These are phyloP conservation scores for Dictyostelium citrinum DNA, from an alignment of 78 protist genomes.

Conservation along the genomic window DNA sequence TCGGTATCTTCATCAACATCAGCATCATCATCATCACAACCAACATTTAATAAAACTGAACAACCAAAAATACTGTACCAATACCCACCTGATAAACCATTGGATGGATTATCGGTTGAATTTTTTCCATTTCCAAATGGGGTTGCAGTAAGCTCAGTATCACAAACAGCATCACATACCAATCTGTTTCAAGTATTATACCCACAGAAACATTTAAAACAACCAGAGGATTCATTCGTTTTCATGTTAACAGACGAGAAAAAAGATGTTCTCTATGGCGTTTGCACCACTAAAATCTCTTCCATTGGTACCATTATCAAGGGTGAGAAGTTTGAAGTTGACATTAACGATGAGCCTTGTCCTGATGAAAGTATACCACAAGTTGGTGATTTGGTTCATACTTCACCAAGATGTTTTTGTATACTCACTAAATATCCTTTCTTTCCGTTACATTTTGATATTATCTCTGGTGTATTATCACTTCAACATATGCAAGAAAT, in stretches of 20 bases:
- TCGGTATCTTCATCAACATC: background rate
- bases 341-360: constrained; percentile 18
- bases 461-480: constrained; percentile 16
- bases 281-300: constrained; percentile 34
- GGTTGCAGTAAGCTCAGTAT: constrained; percentile 5
- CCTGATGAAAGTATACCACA: background rate
- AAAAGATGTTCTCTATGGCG: constrained; percentile 58
- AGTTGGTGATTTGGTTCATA: background rate
- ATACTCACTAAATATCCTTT: constrained; percentile 51
- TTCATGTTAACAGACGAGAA: constrained; percentile 69
- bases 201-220: constrained; percentile 46
- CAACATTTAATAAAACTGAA: background rate
- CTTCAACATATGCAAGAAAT: constrained; percentile 62
- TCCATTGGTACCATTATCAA: background rate
- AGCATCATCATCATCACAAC: background rate
- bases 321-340: constrained; percentile 12
- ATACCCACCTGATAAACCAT: constrained; percentile 64
- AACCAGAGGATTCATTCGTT: constrained; percentile 59
- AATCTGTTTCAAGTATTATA: constrained; percentile 40
- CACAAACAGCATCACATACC: constrained; percentile 55
- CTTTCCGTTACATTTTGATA: constrained; percentile 57
- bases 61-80: constrained; percentile 56
- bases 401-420: constrained; percentile 44
- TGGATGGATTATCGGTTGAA: constrained; percentile 12
- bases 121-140: constrained; percentile 66